Conservation (phyloP, 306 rosid genomes). For the Cucurbita moschata region DNA sequence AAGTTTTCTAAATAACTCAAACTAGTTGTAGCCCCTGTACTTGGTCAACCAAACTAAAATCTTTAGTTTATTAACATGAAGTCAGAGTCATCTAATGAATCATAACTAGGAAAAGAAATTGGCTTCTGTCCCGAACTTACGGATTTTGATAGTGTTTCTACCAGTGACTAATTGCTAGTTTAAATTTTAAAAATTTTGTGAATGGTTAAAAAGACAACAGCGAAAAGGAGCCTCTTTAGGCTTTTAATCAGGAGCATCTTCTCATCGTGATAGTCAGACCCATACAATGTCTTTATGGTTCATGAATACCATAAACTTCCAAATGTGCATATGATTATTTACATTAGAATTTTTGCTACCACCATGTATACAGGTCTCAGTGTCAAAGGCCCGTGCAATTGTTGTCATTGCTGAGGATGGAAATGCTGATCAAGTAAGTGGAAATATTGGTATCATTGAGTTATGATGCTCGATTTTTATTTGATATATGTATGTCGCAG, state of each 20-base stretch:
- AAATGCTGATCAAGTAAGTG: conserved; percentile 81
- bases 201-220: not conserved
- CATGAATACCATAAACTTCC: not conserved
- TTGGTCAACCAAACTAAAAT: not conserved
- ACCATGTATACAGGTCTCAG: conserved; percentile 47
- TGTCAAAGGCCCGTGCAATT: conserved; percentile 86
- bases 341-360: conserved; percentile 1
- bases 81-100: not conserved
- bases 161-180: not conserved
- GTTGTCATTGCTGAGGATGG: conserved; percentile 90
- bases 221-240: not conserved
- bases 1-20: not conserved
- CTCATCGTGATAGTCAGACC: not conserved
- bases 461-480: conserved; percentile 2
- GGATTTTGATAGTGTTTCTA: not conserved
- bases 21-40: not conserved
- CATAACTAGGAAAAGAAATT: not conserved
- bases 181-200: not conserved
- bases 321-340: not conserved
- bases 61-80: not conserved
- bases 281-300: not conserved
- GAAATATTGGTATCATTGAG: not conserved
- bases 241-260: not conserved
- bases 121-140: not conserved
- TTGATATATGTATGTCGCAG: conserved; percentile 30